phyloP scores from a whole-genome alignment of 768 basidiomycete genomes.

The Mycena sanguinolenta region DNA sequence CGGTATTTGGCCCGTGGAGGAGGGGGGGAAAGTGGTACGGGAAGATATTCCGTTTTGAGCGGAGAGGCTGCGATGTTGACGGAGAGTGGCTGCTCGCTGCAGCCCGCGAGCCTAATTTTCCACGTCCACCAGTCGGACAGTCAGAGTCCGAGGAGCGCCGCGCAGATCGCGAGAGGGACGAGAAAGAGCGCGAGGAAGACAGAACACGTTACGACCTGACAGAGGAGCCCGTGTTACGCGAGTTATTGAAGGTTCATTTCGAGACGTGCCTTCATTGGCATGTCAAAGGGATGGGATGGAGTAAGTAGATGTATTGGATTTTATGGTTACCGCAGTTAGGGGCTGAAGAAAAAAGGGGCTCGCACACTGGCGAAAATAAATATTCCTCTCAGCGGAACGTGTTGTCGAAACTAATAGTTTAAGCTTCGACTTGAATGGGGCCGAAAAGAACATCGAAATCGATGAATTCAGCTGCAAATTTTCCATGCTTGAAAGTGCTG shows the following conservation, averaged over 20 bases:
- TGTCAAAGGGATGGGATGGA: conserved; percentile 16
- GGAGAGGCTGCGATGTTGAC: background rate
- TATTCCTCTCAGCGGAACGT: too few relatives aligned
- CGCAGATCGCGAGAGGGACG: background rate
- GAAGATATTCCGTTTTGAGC: conserved; percentile 9
- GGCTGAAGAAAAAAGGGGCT: too few relatives aligned
- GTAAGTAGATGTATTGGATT: too few relatives aligned
- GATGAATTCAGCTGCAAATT: too few relatives aligned
- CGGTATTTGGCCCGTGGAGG: conserved; percentile 5
- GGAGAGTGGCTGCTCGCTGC: background rate
- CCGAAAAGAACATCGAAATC: too few relatives aligned
- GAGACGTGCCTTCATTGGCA: conserved; percentile 19
- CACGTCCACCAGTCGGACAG: background rate
- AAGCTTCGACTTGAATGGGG: too few relatives aligned
- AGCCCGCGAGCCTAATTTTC: background rate
- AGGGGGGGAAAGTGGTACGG: conserved; percentile 6
- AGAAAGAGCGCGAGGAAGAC: conserved; percentile 2
- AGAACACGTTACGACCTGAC: background rate
- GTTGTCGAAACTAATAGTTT: too few relatives aligned
- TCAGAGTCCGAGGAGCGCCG: background rate
- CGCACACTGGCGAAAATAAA: too few relatives aligned
- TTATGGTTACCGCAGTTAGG: too few relatives aligned
- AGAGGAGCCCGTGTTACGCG: background rate
- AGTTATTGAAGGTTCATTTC: conserved; percentile 14
- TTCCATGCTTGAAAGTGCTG: too few relatives aligned